Evolutionary conservation across 2,329 filamentous ascomycete genomes (phyloP).

Genomic region (Lachnellula hyalina): DNA sequence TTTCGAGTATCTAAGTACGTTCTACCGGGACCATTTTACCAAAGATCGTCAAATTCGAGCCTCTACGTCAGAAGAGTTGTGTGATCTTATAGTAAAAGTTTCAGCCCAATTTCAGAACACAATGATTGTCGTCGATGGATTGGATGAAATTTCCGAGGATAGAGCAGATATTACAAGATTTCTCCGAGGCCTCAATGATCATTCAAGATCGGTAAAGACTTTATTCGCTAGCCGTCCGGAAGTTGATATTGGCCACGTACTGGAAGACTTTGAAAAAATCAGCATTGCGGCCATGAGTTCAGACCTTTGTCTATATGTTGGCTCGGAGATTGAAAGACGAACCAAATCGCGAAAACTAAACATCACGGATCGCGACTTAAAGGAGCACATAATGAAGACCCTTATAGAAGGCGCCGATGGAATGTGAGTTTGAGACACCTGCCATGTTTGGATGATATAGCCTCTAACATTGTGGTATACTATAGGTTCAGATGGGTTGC

Average conservation of each 20-base stretch:
- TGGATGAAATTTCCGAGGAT: constrained; percentile 25
- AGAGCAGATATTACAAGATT: constrained; percentile 3
- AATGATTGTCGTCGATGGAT: constrained; percentile 26
- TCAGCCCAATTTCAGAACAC: constrained; percentile 10
- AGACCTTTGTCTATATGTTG: constrained; percentile 12
- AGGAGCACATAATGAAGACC: constrained; percentile 13
- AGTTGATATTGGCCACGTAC: constrained; percentile 6
- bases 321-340: constrained; percentile 9
- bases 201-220: constrained; percentile 8
- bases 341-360: constrained; percentile 1
- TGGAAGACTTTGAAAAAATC: neutral
- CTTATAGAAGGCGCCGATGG: constrained; percentile 16
- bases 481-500: constrained; percentile 30
- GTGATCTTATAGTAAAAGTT: constrained; percentile 1
- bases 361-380: constrained; percentile 8
- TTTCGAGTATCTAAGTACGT: constrained; percentile 13
- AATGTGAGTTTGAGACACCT: constrained; percentile 15
- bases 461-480: neutral
- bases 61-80: constrained; percentile 1
- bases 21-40: neutral
- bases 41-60: neutral
- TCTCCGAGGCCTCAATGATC: constrained; percentile 6
- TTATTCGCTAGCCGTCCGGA: constrained; percentile 14
- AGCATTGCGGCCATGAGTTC: constrained; percentile 11
- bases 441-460: neutral